Evolutionary conservation across 768 basidiomycete genomes (phyloP).

Genomic region (Podaxis sp.): DNA sequence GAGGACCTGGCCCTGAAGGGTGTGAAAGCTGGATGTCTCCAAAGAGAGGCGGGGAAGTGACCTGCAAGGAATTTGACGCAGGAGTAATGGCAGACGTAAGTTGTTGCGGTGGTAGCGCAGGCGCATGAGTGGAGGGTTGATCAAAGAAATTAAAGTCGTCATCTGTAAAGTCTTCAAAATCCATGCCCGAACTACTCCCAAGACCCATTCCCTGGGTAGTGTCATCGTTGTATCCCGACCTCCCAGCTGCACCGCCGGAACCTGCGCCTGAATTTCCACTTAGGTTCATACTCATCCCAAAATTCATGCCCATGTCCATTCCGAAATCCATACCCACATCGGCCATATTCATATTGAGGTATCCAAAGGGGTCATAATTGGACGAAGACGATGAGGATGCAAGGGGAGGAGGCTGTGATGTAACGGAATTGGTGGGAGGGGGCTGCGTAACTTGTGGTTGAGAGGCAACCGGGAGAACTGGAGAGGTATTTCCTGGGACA

Average conservation of each 20-base stretch:
- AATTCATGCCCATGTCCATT: constrained; percentile 34
- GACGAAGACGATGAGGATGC: constrained; percentile 21
- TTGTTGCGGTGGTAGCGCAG: constrained; percentile 8
- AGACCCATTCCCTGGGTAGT: constrained; percentile 32
- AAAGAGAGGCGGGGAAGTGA: constrained; percentile 19
- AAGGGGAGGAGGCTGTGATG: constrained; percentile 10
- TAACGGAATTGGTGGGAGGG: constrained; percentile 5
- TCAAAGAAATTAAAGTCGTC: constrained; percentile 92
- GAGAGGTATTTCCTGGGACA: constrained; percentile 25
- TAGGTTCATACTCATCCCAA: constrained; percentile 31
- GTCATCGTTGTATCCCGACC: constrained; percentile 21
- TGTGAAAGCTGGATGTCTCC: constrained; percentile 24
- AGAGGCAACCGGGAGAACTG: constrained; percentile 20
- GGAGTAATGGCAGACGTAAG: constrained; percentile 5
- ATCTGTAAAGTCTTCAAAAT: constrained; percentile 73
- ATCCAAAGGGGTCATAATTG: constrained; percentile 43
- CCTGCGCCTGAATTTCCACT: constrained; percentile 17
- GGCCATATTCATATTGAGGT: constrained; percentile 44
- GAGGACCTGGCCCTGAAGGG: constrained; percentile 20
- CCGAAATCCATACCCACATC: constrained; percentile 50
- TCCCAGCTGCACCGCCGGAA: constrained; percentile 17
- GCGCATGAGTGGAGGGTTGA: constrained; percentile 36
- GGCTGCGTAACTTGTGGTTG: constrained; percentile 6
- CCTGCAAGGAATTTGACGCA: neutral
- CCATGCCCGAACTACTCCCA: constrained; percentile 33